Evolutionary conservation across 73 alveolate species (phyloP).

Genomic region (Uronychia setigera): DNA sequence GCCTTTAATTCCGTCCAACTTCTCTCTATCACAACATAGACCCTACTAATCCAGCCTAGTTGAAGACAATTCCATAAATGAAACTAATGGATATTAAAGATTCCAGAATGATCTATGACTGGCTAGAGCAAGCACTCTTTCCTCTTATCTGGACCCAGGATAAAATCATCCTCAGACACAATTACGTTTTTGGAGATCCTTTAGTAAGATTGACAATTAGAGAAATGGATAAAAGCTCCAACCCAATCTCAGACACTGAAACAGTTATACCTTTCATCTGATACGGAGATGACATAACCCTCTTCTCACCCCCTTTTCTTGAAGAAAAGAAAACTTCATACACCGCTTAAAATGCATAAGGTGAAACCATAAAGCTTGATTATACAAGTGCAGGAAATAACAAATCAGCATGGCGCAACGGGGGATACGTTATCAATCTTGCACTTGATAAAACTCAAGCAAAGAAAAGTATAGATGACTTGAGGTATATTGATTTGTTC

Average conservation of each 20-base stretch:
- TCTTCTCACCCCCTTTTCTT: background rate
- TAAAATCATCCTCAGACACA: background rate
- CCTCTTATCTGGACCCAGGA: background rate
- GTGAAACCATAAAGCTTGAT: background rate
- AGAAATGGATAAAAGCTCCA: background rate
- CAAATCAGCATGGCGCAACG: conserved; percentile 2
- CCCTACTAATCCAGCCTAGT: background rate
- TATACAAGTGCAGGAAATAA: background rate
- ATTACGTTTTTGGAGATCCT: conserved; percentile 10
- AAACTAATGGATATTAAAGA: background rate
- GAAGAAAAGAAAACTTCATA: background rate
- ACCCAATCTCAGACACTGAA: background rate
- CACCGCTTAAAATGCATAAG: background rate
- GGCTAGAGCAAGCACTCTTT: conserved; percentile 6
- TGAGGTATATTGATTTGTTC: conserved; percentile 13
- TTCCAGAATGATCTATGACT: background rate
- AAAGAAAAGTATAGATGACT: background rate
- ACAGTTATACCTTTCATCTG: background rate
- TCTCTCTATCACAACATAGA: background rate
- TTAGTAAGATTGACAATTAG: conserved; percentile 1
- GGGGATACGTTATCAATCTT: conserved; percentile 14
- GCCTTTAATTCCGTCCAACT: background rate
- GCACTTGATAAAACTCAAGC: conserved; percentile 12
- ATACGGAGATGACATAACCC: background rate
- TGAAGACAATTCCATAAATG: background rate